Base-by-base conservation (phyloP, 73 alveolate genomes). In the Paramecium caudatum region DNA sequence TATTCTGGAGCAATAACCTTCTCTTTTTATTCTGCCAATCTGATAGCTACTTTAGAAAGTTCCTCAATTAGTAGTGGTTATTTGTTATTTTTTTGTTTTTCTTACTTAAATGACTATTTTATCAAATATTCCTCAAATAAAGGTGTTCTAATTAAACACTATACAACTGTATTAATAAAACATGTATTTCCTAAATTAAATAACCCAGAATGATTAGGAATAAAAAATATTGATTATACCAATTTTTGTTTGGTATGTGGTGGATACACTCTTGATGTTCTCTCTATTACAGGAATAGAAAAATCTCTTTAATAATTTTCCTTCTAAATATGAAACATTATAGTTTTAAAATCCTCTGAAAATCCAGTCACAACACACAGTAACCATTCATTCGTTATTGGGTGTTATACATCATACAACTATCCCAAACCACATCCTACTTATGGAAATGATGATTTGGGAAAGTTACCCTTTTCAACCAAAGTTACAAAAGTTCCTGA, bases 141-240 rank as follows among this genome's bases (percentile, higher is more conserved):
- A 5, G 96, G 97, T 19, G 98, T 94, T 36, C 93, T 95, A 21
- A 93, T 48, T 10, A 96, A 87, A 74, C 96, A 94, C 61, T 96
- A 93, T 17, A 94, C 9, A 5, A 96, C 94, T 16, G 95, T 82
- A 62, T 96, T 96, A 0, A 93, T 91, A 45, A 90, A 96, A 92
- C 99, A 96, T 3, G 99, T 94, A 39, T 96, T 96, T 7, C 97
- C 97, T 47, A 96, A 65, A 90, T 96, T 96, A 13, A 49, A 90
- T 9, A 96, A 91, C 4, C 99, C 99, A 1, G 50, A 25, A 19
- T 41, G 47, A 30, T 63, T 69, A 9, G 88, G 88, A 63, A 49
- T 86, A 16, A 49, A 46, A 37, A 27, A 62, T 62, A 63, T 23
- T n/a, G 27, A 16, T 63, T 68, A 50, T 63, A 34, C 74, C 30